Evolutionary conservation across 2,329 filamentous ascomycete species (phyloP), one percentile per base, ranked within the genome.

Genomic region (Fusarium sp.): DNA sequence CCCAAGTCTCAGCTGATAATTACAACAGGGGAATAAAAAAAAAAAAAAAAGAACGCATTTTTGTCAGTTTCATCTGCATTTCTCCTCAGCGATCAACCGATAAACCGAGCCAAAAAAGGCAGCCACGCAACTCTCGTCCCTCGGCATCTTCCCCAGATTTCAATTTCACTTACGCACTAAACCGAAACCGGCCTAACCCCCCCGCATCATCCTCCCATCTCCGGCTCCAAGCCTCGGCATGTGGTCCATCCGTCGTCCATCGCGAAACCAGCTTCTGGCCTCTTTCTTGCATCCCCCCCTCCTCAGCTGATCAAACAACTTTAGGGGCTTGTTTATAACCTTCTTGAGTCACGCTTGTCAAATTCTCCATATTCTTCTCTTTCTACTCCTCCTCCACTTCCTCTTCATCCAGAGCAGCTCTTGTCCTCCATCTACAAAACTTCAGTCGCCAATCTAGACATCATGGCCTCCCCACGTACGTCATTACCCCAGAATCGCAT

Each of bases 381-480:
- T 56, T 60, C 27, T 22, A 31, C 41, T 58, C 50, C 18, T 22
- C 39, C 16, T 57, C 16, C n/a, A 29, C 27, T 14, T 45, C 20
- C 14, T 50, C 41, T 57, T 35, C 54, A 37, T 27, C 60, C 10
- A 64, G 65, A 74, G 72, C 68, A 74, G 35, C 33, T 74, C 69
- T 63, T 67, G 65, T 57, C 64, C 48, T 29, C 24, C 27, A 31
- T 54, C 50, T 54, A 5, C 18, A 48, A 48, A 67, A 54, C 52
- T 52, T 68, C 65, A 58, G 14, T 59, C 69, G 68, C 57, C 48
- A 69, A 56, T 48, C 65, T 65, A 72, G 68, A 76, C 83, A 85
- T 73, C 76, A 95, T 95, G 93, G 92, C 93, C 76, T 95, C 93
- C 84, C 92, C 93, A 85, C 94, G 94, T 95, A 91, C 83, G 93